Evolutionary conservation across 306 rosid species (phyloP).

Genomic region (Carpinus fangiana): DNA sequence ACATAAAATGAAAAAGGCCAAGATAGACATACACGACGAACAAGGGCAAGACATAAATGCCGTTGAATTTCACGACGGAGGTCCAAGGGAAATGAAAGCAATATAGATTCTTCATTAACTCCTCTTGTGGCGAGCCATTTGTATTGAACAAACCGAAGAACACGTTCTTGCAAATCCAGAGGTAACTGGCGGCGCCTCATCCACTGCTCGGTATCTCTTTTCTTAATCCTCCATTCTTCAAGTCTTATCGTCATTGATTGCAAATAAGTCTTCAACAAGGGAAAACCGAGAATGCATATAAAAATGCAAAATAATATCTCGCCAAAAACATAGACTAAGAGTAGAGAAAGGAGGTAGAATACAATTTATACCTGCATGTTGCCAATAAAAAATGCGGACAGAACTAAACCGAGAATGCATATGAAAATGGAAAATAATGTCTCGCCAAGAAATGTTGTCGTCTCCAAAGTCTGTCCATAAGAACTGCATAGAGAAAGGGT

Average conservation of each 20-base stretch:
- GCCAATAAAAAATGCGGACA: slow-evolving; percentile 78
- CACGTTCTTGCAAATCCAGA: slow-evolving; percentile 67
- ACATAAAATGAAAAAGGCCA: background rate
- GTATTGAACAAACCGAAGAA: slow-evolving; percentile 75
- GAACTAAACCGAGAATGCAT: slow-evolving; percentile 65
- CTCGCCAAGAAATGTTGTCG: slow-evolving; percentile 68
- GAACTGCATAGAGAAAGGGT: slow-evolving; percentile 48
- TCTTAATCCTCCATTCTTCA: slow-evolving; percentile 87
- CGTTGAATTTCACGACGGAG: slow-evolving; percentile 90
- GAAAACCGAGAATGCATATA: background rate
- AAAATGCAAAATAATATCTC: too few relatives aligned
- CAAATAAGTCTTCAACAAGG: slow-evolving; percentile 62
- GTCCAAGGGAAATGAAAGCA: slow-evolving; percentile 65
- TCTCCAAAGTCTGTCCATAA: slow-evolving; percentile 72
- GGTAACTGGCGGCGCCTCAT: slow-evolving; percentile 95
- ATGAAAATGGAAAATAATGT: slow-evolving; percentile 62
- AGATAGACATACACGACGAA: slow-evolving; percentile 67
- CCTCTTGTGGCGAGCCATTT: slow-evolving; percentile 91
- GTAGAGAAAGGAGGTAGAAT: background rate
- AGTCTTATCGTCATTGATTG: slow-evolving; percentile 72
- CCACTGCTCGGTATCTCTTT: slow-evolving; percentile 90
- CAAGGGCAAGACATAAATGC: slow-evolving; percentile 79
- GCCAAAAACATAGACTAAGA: background rate
- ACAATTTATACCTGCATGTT: slow-evolving; percentile 70
- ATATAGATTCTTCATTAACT: slow-evolving; percentile 79